These are phyloP conservation scores for Russula earlei DNA, from an alignment of 768 basidiomycete genomes.

Conservation along the genomic window DNA sequence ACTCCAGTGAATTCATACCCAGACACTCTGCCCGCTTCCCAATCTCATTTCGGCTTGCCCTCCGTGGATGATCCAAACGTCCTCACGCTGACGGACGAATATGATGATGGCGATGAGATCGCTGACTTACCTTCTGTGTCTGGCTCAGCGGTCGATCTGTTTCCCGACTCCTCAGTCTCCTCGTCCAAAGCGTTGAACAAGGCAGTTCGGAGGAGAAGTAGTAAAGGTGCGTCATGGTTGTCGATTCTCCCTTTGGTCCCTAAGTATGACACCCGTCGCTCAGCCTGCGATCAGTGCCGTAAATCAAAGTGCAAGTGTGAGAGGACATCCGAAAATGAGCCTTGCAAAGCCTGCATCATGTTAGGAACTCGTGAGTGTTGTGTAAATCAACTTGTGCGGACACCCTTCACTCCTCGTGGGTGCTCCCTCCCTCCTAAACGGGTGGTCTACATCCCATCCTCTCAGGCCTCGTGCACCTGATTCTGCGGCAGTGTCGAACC, in stretches of 20 bases:
- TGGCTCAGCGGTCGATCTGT: constrained; percentile 15
- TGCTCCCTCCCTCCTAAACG: too few species aligned
- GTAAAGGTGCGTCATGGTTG: constrained; percentile 45
- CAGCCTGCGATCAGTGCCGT: constrained; percentile 83
- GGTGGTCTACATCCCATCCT: too few species aligned
- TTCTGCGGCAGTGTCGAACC: background rate
- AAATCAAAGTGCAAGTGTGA: constrained; percentile 76
- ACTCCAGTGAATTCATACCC: constrained; percentile 1
- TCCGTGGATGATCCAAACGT: constrained; percentile 20
- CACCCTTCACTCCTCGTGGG: too few species aligned
- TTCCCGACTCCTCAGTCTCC: constrained; percentile 20
- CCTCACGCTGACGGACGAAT: constrained; percentile 50
- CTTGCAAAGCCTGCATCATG: constrained; percentile 71
- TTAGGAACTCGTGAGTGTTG: constrained; percentile 54
- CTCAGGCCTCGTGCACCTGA: background rate
- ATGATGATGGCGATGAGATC: constrained; percentile 51
- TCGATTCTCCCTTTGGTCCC: background rate
- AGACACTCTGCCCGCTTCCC: background rate
- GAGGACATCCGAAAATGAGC: constrained; percentile 45
- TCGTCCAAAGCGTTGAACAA: constrained; percentile 33
- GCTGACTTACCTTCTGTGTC: constrained; percentile 34
- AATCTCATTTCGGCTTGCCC: constrained; percentile 11
- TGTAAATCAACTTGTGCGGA: too few species aligned
- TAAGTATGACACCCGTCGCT: background rate
- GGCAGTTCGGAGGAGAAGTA: constrained; percentile 59